Evolutionary conservation across 2,329 filamentous ascomycete genomes (phyloP).

Genomic region (Colletotrichum chlorophyti): DNA sequence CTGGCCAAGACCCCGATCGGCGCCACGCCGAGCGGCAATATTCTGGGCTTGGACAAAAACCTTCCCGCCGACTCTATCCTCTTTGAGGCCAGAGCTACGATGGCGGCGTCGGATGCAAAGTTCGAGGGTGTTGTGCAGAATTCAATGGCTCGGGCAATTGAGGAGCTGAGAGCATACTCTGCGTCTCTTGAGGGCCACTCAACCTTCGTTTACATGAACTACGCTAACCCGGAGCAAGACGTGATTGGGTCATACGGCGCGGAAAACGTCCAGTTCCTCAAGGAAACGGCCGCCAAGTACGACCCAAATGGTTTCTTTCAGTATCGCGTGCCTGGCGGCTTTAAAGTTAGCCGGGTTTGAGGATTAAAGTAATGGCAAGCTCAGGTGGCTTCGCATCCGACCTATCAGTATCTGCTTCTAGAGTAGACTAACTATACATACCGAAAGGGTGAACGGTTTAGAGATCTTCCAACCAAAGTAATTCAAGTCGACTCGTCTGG

Average conservation of each 20-base stretch:
- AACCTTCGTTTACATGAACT: constrained; percentile 19
- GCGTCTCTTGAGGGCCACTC: constrained; percentile 10
- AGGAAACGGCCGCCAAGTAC: constrained; percentile 11
- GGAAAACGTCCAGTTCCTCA: constrained; percentile 8
- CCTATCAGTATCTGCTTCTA: no score
- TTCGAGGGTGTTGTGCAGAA: not conserved
- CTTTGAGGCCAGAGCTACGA: constrained; percentile 1
- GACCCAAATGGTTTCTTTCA: constrained; percentile 36
- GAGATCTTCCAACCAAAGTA: no score
- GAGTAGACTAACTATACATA: no score
- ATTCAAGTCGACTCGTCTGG: no score
- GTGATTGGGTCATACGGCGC: constrained; percentile 4
- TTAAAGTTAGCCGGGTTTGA: not conserved
- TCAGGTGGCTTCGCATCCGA: no score
- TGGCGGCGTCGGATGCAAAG: not conserved
- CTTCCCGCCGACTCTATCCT: constrained; percentile 8
- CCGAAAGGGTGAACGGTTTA: no score
- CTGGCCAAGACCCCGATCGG: constrained; percentile 19
- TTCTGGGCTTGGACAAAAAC: constrained; percentile 11
- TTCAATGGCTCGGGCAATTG: not conserved
- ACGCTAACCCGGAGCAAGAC: constrained; percentile 16
- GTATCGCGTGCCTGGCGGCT: constrained; percentile 3
- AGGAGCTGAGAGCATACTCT: constrained; percentile 6
- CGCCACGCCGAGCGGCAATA: constrained; percentile 10
- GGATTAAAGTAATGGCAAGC: no score